These are phyloP conservation scores for Cladosporium sp. DNA, from an alignment of 2,329 filamentous ascomycete species.

Conservation along the genomic window DNA sequence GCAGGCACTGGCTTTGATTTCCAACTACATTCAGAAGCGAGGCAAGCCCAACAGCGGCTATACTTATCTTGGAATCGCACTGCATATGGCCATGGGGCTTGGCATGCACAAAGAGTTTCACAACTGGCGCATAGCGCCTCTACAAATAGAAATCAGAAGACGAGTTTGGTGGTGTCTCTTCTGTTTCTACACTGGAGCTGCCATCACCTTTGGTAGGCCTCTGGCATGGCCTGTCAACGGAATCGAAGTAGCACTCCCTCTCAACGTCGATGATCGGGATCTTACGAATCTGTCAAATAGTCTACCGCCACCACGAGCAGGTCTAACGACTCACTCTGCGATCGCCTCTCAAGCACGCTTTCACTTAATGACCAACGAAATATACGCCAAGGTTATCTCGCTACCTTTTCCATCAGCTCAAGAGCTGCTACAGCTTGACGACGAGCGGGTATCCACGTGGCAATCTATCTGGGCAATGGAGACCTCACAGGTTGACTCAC, in stretches of 20 bases:
- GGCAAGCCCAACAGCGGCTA: slow-evolving; percentile 50
- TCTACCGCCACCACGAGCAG: slow-evolving; percentile 16
- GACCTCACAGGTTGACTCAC: slow-evolving; percentile 29
- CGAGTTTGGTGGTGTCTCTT: slow-evolving; percentile 37
- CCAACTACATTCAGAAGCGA: slow-evolving; percentile 48
- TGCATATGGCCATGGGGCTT: slow-evolving; percentile 47
- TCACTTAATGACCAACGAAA: slow-evolving; percentile 42
- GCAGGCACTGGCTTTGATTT: slow-evolving; percentile 44
- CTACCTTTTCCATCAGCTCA: slow-evolving; percentile 39
- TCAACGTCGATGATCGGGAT: slow-evolving; percentile 45
- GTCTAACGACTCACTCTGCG: slow-evolving; percentile 42
- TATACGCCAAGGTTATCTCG: slow-evolving; percentile 46
- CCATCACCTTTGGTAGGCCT: slow-evolving; percentile 48
- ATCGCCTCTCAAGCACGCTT: slow-evolving; percentile 44
- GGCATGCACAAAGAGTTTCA: slow-evolving; percentile 50
- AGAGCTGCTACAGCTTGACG: slow-evolving; percentile 41
- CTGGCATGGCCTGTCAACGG: slow-evolving; percentile 43
- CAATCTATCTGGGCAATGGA: slow-evolving; percentile 34
- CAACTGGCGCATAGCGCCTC: slow-evolving; percentile 42
- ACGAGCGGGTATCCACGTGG: slow-evolving; percentile 39
- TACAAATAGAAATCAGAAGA: slow-evolving; percentile 32
- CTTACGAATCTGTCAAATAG: slow-evolving; percentile 29
- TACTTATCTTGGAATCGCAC: slow-evolving; percentile 47
- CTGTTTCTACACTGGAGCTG: slow-evolving; percentile 47
- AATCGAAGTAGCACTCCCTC: slow-evolving; percentile 41